phyloP scores from a whole-genome alignment of 805 yeast species.

The Saccharomycodes ludwigii region DNA sequence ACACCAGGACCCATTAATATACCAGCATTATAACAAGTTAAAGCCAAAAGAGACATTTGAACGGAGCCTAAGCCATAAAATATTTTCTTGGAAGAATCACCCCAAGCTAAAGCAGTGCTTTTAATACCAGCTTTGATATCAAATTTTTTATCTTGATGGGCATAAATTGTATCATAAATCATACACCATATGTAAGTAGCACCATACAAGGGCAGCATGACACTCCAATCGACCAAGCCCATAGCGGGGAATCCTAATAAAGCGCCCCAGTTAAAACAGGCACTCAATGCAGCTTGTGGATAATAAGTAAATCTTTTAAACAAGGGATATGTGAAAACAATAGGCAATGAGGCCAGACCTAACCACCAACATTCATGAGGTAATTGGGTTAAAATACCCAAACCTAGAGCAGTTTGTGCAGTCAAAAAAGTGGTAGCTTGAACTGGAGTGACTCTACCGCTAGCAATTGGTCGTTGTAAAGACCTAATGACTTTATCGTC shows the following conservation, averaged over 20 bases:
- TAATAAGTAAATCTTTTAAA: slow-evolving; percentile 92
- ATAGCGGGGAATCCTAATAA: slow-evolving; percentile 91
- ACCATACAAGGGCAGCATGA: slow-evolving; percentile 66
- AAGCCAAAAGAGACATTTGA: slow-evolving; percentile 51
- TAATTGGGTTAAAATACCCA: slow-evolving; percentile 54
- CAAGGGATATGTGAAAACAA: slow-evolving; percentile 80
- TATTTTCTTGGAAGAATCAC: slow-evolving; percentile 59
- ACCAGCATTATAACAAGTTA: slow-evolving; percentile 65
- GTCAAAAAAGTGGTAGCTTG: slow-evolving; percentile 64
- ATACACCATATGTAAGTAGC: slow-evolving; percentile 86
- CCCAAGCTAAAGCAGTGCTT: slow-evolving; percentile 95
- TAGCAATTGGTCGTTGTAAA: slow-evolving; percentile 82
- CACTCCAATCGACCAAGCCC: slow-evolving; percentile 66
- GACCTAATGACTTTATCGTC: slow-evolving; percentile 85
- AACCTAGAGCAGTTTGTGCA: slow-evolving; percentile 64
- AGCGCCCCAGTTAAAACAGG: slow-evolving; percentile 92
- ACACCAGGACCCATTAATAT: slow-evolving; percentile 72
- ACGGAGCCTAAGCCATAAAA: slow-evolving; percentile 49
- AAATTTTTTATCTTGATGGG: slow-evolving; percentile 89
- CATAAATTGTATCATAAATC: slow-evolving; percentile 92
- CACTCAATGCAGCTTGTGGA: slow-evolving; percentile 75
- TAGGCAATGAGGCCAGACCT: slow-evolving; percentile 69
- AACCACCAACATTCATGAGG: slow-evolving; percentile 74
- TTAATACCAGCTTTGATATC: slow-evolving; percentile 87
- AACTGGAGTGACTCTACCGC: slow-evolving; percentile 60